Base-by-base conservation (phyloP, 257 asterid genomes). In the Rubia yunnanensis region DNA sequence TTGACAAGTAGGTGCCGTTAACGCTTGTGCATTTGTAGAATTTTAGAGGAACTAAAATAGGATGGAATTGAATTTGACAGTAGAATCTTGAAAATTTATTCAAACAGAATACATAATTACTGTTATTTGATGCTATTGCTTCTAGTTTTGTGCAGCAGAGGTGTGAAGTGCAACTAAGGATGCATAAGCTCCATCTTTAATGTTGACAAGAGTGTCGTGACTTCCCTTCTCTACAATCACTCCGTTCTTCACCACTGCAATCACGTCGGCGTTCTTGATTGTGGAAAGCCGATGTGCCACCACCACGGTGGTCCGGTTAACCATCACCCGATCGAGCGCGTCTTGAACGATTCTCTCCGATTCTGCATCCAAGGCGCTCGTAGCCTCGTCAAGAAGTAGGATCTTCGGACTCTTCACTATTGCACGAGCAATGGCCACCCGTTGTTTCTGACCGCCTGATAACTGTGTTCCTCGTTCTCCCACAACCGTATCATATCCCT, bases 391-490 rank as follows among this genome's bases (percentile, higher is more conserved):
- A 3, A 92, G 60, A 24, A 92, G 81, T 13, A 92, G 65, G 61
- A 92, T 83, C 80, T 80, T 86, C 0, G 95, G 96, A 39, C 81
- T 80, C 76, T 88, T 92, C 1, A 88, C 64, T 10, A 88, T 84
- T 64, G 95, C 98, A 5, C 98, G 80, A 0, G 98, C 98, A 5
- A 92, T 92, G 49, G 98, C 96, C 0, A 92, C 84, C 1, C 98
- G 91, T 60, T 91, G 98, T 76, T 91, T 88, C 48, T 91, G 98
- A 6, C 98, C 98, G 0, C 96, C 95, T 0, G 96, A 91, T 32
- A 91, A 72, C 31, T 88, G 95, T 4, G 79, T 75, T 15, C 96
- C 96, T 48, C 96, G 79, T 65, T 92, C 96, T 30, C 95, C 96
- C 50, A 86, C 98, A 64, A 72, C 31, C 0, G 98, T 86, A 4